Evolutionary conservation across 768 basidiomycete genomes (phyloP).

Genomic region (Pisolithus tinctorius): DNA sequence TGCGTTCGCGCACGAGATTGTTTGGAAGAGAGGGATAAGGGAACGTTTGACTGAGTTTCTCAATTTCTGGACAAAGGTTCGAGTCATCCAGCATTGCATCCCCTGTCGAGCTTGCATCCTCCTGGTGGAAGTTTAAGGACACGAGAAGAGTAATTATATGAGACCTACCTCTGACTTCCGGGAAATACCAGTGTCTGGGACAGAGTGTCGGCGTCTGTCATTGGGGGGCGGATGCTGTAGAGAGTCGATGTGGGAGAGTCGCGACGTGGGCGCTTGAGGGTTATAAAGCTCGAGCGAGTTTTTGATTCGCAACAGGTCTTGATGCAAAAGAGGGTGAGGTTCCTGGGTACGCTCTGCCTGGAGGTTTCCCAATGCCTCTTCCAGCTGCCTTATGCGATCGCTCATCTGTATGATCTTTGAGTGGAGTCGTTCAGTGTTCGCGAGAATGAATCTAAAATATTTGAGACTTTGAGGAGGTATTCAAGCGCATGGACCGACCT

Average conservation of each 20-base stretch:
- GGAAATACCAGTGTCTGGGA: constrained; percentile 6
- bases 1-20: constrained; percentile 54
- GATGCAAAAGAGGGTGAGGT: constrained; percentile 48
- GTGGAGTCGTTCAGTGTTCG: constrained; percentile 60
- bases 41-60: constrained; percentile 56
- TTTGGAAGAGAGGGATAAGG: constrained; percentile 66
- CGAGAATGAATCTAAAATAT: constrained; percentile 51
- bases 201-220: constrained; percentile 9
- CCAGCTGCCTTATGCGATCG: constrained; percentile 58
- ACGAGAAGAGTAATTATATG: neutral
- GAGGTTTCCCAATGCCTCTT: constrained; percentile 47
- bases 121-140: neutral
- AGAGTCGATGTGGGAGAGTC: constrained; percentile 6
- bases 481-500: constrained; percentile 34
- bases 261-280: constrained; percentile 19
- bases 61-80: constrained; percentile 26
- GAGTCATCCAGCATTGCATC: constrained; percentile 11
- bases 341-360: constrained; percentile 35
- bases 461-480: constrained; percentile 5
- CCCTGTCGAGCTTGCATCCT: constrained; percentile 23
- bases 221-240: constrained; percentile 3
- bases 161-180: constrained; percentile 20
- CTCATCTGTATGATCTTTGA: constrained; percentile 55
- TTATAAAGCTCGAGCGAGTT: constrained; percentile 61
- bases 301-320: constrained; percentile 58